phyloP scores from a whole-genome alignment of 208 protist genomes.

The Crithidia thermophila region DNA sequence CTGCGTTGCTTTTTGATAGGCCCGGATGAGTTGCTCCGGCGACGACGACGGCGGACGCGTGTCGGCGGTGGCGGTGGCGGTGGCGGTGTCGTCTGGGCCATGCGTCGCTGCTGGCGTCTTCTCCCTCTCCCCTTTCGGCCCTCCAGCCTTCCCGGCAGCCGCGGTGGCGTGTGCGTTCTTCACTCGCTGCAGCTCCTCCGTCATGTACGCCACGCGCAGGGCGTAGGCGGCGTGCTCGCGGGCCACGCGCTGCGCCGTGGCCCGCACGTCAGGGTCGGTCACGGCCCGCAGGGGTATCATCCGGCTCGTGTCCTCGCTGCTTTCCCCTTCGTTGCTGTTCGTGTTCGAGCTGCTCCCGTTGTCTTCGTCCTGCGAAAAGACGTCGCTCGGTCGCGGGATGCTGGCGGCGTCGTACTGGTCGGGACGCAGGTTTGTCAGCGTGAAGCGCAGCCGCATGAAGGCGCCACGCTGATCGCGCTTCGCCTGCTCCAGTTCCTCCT shows the following conservation, averaged over 20 bases:
- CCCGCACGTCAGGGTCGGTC: constrained; percentile 18
- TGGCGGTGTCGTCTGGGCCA: no score
- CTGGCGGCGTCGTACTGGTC: constrained; percentile 31
- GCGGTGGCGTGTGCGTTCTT: background rate
- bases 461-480: constrained; percentile 28
- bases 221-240: constrained; percentile 29
- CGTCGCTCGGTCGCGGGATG: no score
- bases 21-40: constrained; percentile 23
- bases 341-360: background rate
- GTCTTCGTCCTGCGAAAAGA: background rate
- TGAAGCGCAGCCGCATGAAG: constrained; percentile 37
- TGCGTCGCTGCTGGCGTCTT: no score
- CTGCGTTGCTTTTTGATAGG: constrained; percentile 11
- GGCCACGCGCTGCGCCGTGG: constrained; percentile 11
- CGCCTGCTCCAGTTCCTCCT: constrained; percentile 36
- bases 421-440: constrained; percentile 29
- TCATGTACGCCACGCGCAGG: constrained; percentile 21
- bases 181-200: constrained; percentile 23
- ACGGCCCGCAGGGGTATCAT: constrained; percentile 24
- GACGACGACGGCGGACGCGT: constrained; percentile 3
- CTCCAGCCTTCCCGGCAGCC: no score
- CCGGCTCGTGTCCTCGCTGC: background rate
- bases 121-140: no score
- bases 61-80: background rate
- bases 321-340: background rate